A percentile compares a stretch with the other conserved stretches of the same genome.
These are phyloP conservation scores for barrel medic (Medicago truncatula) DNA, from an alignment of 306 rosid genomes.

Conservation along the genomic window DNA sequence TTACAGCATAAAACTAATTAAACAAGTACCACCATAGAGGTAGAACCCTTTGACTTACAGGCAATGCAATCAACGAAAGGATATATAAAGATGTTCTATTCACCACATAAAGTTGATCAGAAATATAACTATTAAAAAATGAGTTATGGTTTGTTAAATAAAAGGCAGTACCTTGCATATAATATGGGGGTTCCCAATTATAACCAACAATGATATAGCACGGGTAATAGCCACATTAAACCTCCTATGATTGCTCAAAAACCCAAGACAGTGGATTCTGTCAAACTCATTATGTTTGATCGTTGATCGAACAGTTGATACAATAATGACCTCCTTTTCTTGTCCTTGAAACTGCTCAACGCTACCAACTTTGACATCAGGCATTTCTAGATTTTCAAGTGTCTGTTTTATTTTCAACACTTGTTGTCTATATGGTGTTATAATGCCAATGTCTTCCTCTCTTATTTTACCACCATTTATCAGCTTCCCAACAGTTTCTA, in stretches of 20 bases:
- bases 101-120: conserved; percentile 24
- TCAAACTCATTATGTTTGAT: conserved; percentile 92
- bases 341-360: conserved; percentile 98
- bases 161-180: conserved; percentile 77
- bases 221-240: conserved; percentile 95
- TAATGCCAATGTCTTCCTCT: conserved; percentile 83
- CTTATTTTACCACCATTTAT: conserved; percentile 49
- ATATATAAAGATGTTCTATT: conserved; percentile 1
- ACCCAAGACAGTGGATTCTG: conserved; percentile 79
- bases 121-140: neutral
- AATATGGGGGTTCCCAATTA: conserved; percentile 92
- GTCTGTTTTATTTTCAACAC: conserved; percentile 78
- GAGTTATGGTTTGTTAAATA: conserved; percentile 24
- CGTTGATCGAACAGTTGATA: conserved; percentile 95
- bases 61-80: conserved; percentile 27
- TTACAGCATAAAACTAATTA: conserved; percentile 5
- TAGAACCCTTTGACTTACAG: conserved; percentile 4
- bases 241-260: conserved; percentile 88
- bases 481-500: conserved; percentile 61
- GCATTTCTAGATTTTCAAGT: conserved; percentile 64
- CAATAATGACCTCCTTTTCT: conserved; percentile 79
- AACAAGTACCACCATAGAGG: conserved; percentile 1
- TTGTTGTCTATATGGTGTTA: conserved; percentile 92
- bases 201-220: conserved; percentile 78
- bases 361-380: conserved; percentile 81